Evolutionary conservation across 352 stramenopile genomes (phyloP).

Genomic region (Pythium sp.): DNA sequence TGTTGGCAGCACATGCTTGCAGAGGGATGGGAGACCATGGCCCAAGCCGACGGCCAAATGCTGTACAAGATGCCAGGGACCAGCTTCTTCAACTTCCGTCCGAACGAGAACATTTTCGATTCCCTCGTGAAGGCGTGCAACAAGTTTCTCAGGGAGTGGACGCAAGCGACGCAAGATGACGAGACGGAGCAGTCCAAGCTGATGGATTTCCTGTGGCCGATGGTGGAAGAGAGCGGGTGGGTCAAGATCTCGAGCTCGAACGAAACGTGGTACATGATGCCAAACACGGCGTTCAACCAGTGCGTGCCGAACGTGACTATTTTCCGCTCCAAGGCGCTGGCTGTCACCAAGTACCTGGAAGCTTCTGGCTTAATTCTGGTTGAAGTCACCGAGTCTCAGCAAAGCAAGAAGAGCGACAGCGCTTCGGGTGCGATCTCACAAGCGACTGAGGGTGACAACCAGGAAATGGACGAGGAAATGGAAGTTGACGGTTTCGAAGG

Average conservation of each 20-base stretch:
- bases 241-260: conserved; percentile 42
- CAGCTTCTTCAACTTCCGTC: conserved; percentile 64
- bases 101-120: conserved; percentile 80
- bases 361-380: conserved; percentile 14
- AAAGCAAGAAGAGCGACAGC: not conserved
- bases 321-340: conserved; percentile 60
- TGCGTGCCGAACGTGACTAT: conserved; percentile 76
- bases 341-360: conserved; percentile 62
- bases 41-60: conserved; percentile 40
- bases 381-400: not conserved
- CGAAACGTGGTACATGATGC: conserved; percentile 64
- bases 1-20: conserved; percentile 65
- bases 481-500: conserved; percentile 18
- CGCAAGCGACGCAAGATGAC: conserved; percentile 17
- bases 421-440: not conserved
- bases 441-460: not conserved
- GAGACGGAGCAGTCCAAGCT: conserved; percentile 27
- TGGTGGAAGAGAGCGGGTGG: conserved; percentile 55
- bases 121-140: conserved; percentile 55
- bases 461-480: conserved; percentile 21
- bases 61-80: conserved; percentile 72
- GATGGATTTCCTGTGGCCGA: conserved; percentile 56
- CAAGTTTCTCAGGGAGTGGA: conserved; percentile 48
- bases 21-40: conserved; percentile 59
- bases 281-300: conserved; percentile 59